Base-by-base conservation (phyloP, 2,329 filamentous ascomycete genomes). In the Phialemoniopsis sp. region DNA sequence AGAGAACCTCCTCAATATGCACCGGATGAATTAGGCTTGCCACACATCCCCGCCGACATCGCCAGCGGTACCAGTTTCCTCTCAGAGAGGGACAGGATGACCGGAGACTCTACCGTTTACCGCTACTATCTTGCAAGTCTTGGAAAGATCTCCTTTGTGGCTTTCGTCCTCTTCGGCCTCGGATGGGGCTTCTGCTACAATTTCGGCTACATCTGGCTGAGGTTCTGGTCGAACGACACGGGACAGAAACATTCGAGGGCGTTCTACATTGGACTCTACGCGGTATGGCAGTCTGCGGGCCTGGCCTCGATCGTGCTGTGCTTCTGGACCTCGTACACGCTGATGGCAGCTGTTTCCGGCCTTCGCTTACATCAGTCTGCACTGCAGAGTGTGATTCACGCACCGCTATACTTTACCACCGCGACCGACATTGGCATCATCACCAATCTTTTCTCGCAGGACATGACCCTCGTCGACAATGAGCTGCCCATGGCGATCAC, bases 391-490 rank as follows among this genome's bases (percentile, higher is more conserved):
- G 21, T 26, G 6, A 26, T 2, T 63, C 60, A 0, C 50, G 68
- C 68, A 2, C 63, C 68, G 2, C 42, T 73, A 29, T 46, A 46
- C 7, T 68, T 70, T 43, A 67, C 70, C 36, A 60, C 62, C 1
- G 56, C 42, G 0, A 70, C 63, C 0, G 68, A 72, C 40, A 53
- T 55, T 0, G 69, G 69, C 2, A 47, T 60, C 3, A 54, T 67
- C 19, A 63, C 61, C 6, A 71, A 70, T 16, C 46, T 67, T 6
- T 73, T 73, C 45, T 67, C 64, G 0, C 68, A 72, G 42, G 70
- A 73, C 21, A 52, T 68, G 45, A 59, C 54, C 3, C 51, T 71
- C 0, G 50, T 71, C 4, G 67, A 71, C 29, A 51, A 50, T 2
- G 60, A 67, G 18, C 47, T 71, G 0, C 64, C 66, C 0, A 36